phyloP scores from a whole-genome alignment of 2,329 filamentous ascomycete genomes.

The Aspergillus fischeri region DNA sequence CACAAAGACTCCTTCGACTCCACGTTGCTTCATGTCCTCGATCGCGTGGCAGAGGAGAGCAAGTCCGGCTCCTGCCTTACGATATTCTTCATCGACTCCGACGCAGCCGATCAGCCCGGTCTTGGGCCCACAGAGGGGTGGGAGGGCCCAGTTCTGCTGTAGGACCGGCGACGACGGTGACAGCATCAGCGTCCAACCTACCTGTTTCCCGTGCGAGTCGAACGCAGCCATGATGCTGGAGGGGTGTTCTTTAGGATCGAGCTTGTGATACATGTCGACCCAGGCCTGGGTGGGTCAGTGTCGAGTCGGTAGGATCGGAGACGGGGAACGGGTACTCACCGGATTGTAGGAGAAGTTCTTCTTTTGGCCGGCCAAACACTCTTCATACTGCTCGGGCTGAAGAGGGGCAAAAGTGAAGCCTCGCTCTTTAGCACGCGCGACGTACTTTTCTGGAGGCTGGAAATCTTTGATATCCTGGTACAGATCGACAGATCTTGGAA shows the following conservation, averaged over 20 bases:
- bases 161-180: conserved; percentile 28
- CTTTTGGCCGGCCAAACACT: conserved; percentile 37
- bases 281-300: conserved; percentile 30
- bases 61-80: conserved; percentile 40
- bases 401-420: conserved; percentile 37
- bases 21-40: conserved; percentile 40
- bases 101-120: conserved; percentile 45
- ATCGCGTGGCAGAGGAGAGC: conserved; percentile 43
- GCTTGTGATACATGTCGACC: conserved; percentile 37
- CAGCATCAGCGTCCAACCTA: conserved; percentile 47
- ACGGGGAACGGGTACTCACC: conserved; percentile 18
- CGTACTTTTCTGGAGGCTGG: conserved; percentile 31
- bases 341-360: conserved; percentile 36
- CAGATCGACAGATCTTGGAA: conserved; percentile 34
- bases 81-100: conserved; percentile 37
- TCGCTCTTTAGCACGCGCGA: conserved; percentile 31
- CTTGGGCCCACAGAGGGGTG: conserved; percentile 35
- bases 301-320: not conserved
- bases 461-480: conserved; percentile 37
- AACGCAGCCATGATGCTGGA: conserved; percentile 42
- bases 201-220: conserved; percentile 33
- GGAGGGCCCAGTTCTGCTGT: conserved; percentile 37
- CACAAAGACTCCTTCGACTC: conserved; percentile 42
- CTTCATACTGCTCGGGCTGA: conserved; percentile 32
- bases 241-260: conserved; percentile 34